Conservation (phyloP, 2,329 filamentous ascomycete species). For the Epichloe glyceriae region DNA sequence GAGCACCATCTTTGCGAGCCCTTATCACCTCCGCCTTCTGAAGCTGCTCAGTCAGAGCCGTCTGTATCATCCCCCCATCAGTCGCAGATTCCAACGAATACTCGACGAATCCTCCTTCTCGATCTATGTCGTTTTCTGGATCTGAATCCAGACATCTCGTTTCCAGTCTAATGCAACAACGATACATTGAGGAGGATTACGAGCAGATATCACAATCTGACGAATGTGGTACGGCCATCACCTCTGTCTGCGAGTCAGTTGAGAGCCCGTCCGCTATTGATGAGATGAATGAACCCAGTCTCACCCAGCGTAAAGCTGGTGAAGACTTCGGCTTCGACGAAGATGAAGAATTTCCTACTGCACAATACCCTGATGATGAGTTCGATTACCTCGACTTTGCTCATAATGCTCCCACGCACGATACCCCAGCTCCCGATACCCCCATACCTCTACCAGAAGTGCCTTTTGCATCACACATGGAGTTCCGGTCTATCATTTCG, state of each 20-base stretch:
- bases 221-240: conserved; percentile 29
- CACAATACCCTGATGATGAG: conserved; percentile 27
- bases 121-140: conserved; percentile 39
- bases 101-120: conserved; percentile 28
- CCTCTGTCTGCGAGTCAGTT: conserved; percentile 32
- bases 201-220: conserved; percentile 34
- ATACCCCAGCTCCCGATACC: conserved; percentile 29
- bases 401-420: conserved; percentile 12
- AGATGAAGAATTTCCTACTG: conserved; percentile 23
- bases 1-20: conserved; percentile 13
- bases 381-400: conserved; percentile 16
- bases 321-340: conserved; percentile 20
- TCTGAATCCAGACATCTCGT: conserved; percentile 31
- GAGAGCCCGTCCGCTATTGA: conserved; percentile 25
- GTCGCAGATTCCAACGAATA: conserved; percentile 20
- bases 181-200: conserved; percentile 24
- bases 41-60: conserved; percentile 34
- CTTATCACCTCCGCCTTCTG: conserved; percentile 32
- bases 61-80: conserved; percentile 23
- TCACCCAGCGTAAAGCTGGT: conserved; percentile 17
- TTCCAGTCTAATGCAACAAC: conserved; percentile 17
- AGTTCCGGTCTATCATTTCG: conserved; percentile 19
- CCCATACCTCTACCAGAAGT: conserved; percentile 29
- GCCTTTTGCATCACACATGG: conserved; percentile 22
- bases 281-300: conserved; percentile 16